Conservation (phyloP, 2,329 filamentous ascomycete genomes). For the Colletotrichum phormii region DNA sequence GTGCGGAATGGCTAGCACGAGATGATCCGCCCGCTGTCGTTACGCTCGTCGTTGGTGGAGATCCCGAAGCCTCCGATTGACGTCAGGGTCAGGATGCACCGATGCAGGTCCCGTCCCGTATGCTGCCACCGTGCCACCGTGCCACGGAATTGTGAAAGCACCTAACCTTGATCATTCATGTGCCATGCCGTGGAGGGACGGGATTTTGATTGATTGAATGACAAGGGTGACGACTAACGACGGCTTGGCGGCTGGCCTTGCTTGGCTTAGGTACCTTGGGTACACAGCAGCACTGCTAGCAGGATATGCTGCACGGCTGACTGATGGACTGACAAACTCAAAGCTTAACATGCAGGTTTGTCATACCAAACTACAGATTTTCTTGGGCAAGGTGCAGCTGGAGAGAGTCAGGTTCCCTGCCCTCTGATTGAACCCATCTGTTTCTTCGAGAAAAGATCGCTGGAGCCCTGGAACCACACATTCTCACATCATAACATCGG, state of each 20-base stretch:
- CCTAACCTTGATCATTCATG: background rate
- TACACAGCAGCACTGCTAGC: too few species aligned
- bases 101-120: background rate
- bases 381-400: too few species aligned
- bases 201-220: slow-evolving; percentile 1
- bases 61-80: slow-evolving; percentile 36
- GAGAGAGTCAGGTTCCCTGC: slow-evolving; percentile 20
- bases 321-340: background rate
- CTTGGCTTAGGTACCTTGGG: too few species aligned
- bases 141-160: background rate
- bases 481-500: background rate
- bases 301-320: background rate
- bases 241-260: background rate
- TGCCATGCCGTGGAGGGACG: slow-evolving; percentile 12
- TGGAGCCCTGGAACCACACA: background rate
- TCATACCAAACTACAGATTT: background rate
- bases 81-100: slow-evolving; percentile 20
- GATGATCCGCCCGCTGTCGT: slow-evolving; percentile 16
- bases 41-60: slow-evolving; percentile 9
- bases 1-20: background rate
- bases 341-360: background rate
- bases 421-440: background rate
- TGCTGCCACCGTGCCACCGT: background rate
- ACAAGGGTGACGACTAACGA: background rate
- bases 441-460: slow-evolving; percentile 22